These are phyloP conservation scores for Umbilicaria muhlenbergii DNA, from an alignment of 495 filamentous ascomycete species.

Conservation along the genomic window DNA sequence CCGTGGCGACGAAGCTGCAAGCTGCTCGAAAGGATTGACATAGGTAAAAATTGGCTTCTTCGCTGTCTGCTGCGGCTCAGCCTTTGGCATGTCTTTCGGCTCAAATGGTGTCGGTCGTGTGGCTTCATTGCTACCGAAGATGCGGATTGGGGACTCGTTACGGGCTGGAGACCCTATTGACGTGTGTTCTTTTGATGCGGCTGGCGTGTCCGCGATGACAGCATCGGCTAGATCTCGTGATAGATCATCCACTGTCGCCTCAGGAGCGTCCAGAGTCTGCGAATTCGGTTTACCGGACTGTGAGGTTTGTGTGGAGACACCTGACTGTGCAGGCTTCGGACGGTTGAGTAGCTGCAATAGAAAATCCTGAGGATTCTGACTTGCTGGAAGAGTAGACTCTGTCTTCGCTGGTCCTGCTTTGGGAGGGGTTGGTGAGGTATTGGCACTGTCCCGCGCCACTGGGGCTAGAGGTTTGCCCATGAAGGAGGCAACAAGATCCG, in stretches of 20 bases:
- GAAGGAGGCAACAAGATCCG: slow-evolving; percentile 48
- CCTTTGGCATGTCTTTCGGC: slow-evolving; percentile 12
- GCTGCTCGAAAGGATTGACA: slow-evolving; percentile 65
- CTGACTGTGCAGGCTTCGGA: slow-evolving; percentile 28
- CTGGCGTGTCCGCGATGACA: slow-evolving; percentile 1
- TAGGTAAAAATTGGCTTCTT: slow-evolving; percentile 53
- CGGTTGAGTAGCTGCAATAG: slow-evolving; percentile 50
- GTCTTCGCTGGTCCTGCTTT: slow-evolving; percentile 3
- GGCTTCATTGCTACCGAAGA: slow-evolving; percentile 22
- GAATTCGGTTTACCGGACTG: no score
- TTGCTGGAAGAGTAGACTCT: slow-evolving; percentile 7
- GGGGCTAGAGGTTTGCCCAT: slow-evolving; percentile 23
- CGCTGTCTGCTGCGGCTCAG: slow-evolving; percentile 12
- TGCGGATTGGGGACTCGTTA: slow-evolving; percentile 19
- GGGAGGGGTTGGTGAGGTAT: slow-evolving; percentile 13
- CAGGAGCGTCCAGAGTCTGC: background rate
- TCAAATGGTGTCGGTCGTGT: slow-evolving; percentile 16
- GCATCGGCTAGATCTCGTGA: slow-evolving; percentile 3
- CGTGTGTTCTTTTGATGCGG: background rate
- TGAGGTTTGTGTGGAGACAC: slow-evolving; percentile 1
- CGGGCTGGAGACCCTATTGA: slow-evolving; percentile 3
- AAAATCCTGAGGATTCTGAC: slow-evolving; percentile 46
- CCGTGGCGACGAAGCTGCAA: slow-evolving; percentile 52
- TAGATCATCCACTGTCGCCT: slow-evolving; percentile 1
- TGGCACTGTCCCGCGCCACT: slow-evolving; percentile 16